Evolutionary conservation across 345 rosid genomes (phyloP), one percentile per base, ranked within the genome.

Genomic region (Dipteronia dyeriana): DNA sequence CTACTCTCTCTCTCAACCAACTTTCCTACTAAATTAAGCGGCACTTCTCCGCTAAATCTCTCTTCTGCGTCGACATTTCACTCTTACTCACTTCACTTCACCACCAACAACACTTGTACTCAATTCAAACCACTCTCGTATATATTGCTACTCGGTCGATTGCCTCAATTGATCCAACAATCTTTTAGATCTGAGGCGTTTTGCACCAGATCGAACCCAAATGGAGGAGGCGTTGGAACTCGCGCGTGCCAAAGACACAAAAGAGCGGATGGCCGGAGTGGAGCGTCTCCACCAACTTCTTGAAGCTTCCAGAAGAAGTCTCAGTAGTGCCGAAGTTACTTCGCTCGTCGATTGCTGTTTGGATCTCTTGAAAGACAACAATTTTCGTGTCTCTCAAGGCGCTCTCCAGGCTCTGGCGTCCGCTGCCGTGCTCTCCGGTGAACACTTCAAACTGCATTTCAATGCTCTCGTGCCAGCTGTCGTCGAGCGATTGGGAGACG

Each of bases 221-320:
- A 96, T 96, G 99, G 99, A 96, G 88, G 99, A 91, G 89, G 99
- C 95, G 53, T 74, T 96, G 75, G 98, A 96, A 82, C 89, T 91
- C 84, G 98, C 94, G 76, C 92, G 99, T n/a, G 92, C 98, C 51
- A 96, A 96, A 86, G 99, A 94, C 82, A 92, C 98, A 1, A 96
- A 96, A 78, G 99, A 94, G 90, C 86, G 99, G 84, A 96, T 96
- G 99, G 99, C 99, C 3, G 99, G 94, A 23, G 98, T 96, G 57
- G 99, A 96, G 86, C 86, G 97, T 17, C 90, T 96, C 11, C 91
- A 91, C 84, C 92, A 94, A 81, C 93, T 88, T 45, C 95, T 96
- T 0, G 99, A 96, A 85, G 92, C 94, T 78, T 90, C 93, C 70
- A 77, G 95, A 70, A 91, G 85, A 89, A 87, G 95, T 75, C 85